A percentile compares a stretch with the other conserved stretches of the same genome.
These are phyloP conservation scores for Monosporascus sp. DNA, from an alignment of 2,329 filamentous ascomycete species.

Conservation along the genomic window DNA sequence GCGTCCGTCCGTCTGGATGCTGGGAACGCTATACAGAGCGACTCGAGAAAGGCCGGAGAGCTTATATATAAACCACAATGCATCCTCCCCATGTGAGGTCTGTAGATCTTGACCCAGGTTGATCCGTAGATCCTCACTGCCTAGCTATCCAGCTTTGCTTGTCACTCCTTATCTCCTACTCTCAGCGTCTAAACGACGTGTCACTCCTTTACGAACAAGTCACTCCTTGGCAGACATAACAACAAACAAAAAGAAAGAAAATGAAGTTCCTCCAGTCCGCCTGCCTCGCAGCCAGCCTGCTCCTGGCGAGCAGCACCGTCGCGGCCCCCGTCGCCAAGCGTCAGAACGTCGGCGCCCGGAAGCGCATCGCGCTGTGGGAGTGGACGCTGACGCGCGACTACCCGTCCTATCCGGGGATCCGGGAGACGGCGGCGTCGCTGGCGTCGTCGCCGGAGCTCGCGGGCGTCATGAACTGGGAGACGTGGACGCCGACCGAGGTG, in stretches of 20 bases:
- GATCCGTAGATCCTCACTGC: neutral
- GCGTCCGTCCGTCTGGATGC: no score
- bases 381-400: constrained; percentile 7
- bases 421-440: constrained; percentile 4
- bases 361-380: constrained; percentile 16
- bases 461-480: constrained; percentile 19
- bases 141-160: neutral
- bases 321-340: neutral
- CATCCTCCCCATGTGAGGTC: neutral
- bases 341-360: neutral
- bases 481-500: constrained; percentile 19
- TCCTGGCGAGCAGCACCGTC: neutral
- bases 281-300: neutral
- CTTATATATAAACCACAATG: neutral
- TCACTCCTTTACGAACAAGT: neutral
- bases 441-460: constrained; percentile 3
- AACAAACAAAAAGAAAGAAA: neutral
- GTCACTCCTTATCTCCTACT: neutral
- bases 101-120: neutral
- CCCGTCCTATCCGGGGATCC: constrained; percentile 1
- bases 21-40: no score
- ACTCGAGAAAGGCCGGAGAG: neutral
- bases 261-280: neutral
- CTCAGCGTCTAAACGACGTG: neutral
- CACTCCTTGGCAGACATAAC: neutral